Evolutionary conservation across 2,329 filamentous ascomycete genomes (phyloP).

Genomic region (Fusarium sp.): DNA sequence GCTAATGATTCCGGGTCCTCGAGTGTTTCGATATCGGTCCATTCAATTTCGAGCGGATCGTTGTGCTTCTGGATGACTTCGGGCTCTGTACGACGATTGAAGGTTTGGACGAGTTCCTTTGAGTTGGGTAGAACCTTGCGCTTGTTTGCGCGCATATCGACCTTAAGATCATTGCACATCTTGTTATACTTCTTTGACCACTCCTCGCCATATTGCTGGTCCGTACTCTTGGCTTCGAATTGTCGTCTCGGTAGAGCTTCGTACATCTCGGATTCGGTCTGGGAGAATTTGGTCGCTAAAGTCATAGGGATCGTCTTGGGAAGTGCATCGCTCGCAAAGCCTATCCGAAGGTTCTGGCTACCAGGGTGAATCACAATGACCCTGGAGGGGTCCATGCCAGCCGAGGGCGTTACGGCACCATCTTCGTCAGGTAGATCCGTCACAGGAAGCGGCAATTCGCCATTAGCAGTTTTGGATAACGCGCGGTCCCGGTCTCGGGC

Average conservation of each 20-base stretch:
- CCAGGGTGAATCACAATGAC: slow-evolving; percentile 95
- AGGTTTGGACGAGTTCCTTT: slow-evolving; percentile 94
- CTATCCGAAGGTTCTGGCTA: slow-evolving; percentile 94
- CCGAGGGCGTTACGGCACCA: slow-evolving; percentile 63
- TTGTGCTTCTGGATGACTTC: slow-evolving; percentile 95
- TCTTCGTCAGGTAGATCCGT: slow-evolving; percentile 70
- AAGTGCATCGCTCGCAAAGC: slow-evolving; percentile 93
- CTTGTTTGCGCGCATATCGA: slow-evolving; percentile 93
- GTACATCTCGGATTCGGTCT: slow-evolving; percentile 85
- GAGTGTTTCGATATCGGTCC: slow-evolving; percentile 81
- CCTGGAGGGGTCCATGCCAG: slow-evolving; percentile 81
- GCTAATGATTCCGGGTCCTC: slow-evolving; percentile 71
- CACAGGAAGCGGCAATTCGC: slow-evolving; percentile 70
- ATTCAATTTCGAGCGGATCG: slow-evolving; percentile 91
- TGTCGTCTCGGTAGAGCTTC: slow-evolving; percentile 80
- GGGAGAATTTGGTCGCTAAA: slow-evolving; percentile 80
- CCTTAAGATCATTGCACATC: slow-evolving; percentile 87
- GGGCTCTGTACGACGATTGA: slow-evolving; percentile 84
- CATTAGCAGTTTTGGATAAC: slow-evolving; percentile 78
- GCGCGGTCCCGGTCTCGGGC: slow-evolving; percentile 90
- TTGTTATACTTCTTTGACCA: slow-evolving; percentile 78
- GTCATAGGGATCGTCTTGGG: slow-evolving; percentile 96
- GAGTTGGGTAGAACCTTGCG: slow-evolving; percentile 96
- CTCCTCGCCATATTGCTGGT: slow-evolving; percentile 90
- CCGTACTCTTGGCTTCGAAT: slow-evolving; percentile 69